These are phyloP conservation scores for Sesbania bispinosa DNA, from an alignment of 306 rosid genomes.

Conservation along the genomic window DNA sequence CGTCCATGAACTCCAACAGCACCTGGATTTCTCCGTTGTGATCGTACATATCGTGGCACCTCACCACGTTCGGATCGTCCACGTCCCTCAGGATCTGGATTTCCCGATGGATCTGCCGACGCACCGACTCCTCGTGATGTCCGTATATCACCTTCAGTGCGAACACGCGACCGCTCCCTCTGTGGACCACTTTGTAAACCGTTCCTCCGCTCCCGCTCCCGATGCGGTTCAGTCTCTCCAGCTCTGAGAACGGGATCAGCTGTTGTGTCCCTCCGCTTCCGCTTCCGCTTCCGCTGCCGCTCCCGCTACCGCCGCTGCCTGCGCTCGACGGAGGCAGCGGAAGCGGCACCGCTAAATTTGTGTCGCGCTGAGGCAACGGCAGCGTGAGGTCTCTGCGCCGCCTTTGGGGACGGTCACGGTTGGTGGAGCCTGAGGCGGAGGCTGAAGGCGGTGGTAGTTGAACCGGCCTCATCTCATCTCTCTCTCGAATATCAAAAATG, in stretches of 20 bases:
- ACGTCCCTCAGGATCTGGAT: constrained; percentile 94
- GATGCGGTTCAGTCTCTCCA: constrained; percentile 67
- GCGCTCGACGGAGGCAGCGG: constrained; percentile 85
- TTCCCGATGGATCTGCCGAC: constrained; percentile 89
- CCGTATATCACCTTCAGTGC: constrained; percentile 93
- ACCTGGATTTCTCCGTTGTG: constrained; percentile 96
- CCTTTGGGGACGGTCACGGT: constrained; percentile 15
- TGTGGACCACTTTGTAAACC: constrained; percentile 80
- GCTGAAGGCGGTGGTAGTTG: constrained; percentile 47
- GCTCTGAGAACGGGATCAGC: constrained; percentile 60
- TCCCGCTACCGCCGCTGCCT: not conserved
- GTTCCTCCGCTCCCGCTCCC: constrained; percentile 98
- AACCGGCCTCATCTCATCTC: constrained; percentile 58
- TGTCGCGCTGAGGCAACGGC: constrained; percentile 57
- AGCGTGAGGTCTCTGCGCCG: constrained; percentile 65
- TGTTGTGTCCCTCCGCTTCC: no score
- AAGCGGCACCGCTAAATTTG: constrained; percentile 60
- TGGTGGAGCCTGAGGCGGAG: not conserved
- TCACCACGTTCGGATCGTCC: constrained; percentile 78
- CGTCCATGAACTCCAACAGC: constrained; percentile 84
- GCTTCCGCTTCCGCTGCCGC: not conserved
- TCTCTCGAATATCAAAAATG: not conserved
- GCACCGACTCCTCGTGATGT: constrained; percentile 67
- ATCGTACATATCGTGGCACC: constrained; percentile 95
- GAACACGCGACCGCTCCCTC: constrained; percentile 37